phyloP scores from a whole-genome alignment of 1,139 yeast genomes.

The Taphrina sp. region DNA sequence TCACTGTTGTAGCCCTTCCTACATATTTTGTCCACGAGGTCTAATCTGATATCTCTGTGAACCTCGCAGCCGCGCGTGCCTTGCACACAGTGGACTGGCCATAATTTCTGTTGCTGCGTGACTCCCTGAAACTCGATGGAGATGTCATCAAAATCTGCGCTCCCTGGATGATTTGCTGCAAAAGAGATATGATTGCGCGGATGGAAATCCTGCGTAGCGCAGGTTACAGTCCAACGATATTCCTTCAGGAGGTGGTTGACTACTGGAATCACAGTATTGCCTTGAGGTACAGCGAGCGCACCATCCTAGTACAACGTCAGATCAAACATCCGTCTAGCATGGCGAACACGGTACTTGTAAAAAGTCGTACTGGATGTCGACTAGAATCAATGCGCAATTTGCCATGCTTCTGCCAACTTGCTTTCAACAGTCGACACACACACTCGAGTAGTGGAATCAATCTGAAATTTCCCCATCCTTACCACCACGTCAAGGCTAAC shows the following conservation, averaged over 20 bases:
- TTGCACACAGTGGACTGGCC: constrained; percentile 24
- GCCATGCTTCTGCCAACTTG: no score
- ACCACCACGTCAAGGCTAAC: no score
- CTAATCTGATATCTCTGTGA: not conserved
- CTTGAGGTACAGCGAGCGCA: constrained; percentile 17
- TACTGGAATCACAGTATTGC: constrained; percentile 1
- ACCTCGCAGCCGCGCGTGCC: constrained; percentile 19
- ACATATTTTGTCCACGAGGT: not conserved
- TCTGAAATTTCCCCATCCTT: no score
- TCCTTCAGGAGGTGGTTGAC: constrained; percentile 1
- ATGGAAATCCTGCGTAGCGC: constrained; percentile 27
- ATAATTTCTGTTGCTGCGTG: constrained; percentile 3
- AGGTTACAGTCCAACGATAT: not conserved
- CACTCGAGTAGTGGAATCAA: no score
- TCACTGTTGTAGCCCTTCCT: constrained; percentile 24
- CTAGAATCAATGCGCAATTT: constrained; percentile 11
- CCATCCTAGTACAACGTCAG: constrained; percentile 21
- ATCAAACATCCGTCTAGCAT: no score
- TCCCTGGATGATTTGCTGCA: constrained; percentile 12
- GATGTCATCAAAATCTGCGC: not conserved
- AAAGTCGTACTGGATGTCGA: constrained; percentile 27
- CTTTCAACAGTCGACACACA: no score
- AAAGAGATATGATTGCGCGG: constrained; percentile 22
- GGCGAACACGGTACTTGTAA: no score
- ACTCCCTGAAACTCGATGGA: not conserved